Conservation (phyloP, 2,329 filamentous ascomycete genomes). For the Colletotrichum tropicale region DNA sequence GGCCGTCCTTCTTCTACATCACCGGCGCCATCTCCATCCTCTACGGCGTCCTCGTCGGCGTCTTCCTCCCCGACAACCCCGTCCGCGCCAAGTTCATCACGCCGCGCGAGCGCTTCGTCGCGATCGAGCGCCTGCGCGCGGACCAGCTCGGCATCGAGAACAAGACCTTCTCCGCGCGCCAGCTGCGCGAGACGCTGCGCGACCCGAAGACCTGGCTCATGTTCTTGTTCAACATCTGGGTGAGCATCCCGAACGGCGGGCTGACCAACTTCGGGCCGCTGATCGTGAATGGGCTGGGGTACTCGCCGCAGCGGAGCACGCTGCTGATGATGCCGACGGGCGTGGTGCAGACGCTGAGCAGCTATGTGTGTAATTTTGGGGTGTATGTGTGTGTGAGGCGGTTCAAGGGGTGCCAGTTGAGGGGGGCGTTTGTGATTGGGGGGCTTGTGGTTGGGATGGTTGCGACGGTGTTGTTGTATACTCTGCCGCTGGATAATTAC, state of each 20-base stretch:
- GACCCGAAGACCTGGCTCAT: not conserved
- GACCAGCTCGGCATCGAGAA: conserved; percentile 61
- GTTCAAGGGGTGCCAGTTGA: not conserved
- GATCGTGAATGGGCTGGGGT: not conserved
- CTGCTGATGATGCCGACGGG: not conserved
- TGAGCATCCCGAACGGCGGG: not conserved
- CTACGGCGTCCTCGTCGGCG: conserved; percentile 60
- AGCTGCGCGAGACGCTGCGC: not conserved
- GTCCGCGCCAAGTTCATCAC: conserved; percentile 54
- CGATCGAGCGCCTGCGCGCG: conserved; percentile 50
- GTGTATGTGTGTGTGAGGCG: not conserved
- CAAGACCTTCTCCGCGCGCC: conserved; percentile 39
- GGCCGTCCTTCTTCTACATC: conserved; percentile 25
- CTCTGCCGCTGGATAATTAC: not conserved
- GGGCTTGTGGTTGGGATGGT: not conserved
- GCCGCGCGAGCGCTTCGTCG: conserved; percentile 48
- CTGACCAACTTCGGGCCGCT: not conserved
- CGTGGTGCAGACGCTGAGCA: not conserved
- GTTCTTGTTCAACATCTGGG: not conserved
- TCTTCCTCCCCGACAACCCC: conserved; percentile 57
- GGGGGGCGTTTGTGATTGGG: not conserved
- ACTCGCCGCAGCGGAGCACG: not conserved
- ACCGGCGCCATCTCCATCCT: conserved; percentile 30
- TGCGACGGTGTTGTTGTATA: not conserved
- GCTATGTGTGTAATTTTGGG: not conserved